Base-by-base conservation (phyloP, 208 protist genomes). In the Leishmania aethiopica region DNA sequence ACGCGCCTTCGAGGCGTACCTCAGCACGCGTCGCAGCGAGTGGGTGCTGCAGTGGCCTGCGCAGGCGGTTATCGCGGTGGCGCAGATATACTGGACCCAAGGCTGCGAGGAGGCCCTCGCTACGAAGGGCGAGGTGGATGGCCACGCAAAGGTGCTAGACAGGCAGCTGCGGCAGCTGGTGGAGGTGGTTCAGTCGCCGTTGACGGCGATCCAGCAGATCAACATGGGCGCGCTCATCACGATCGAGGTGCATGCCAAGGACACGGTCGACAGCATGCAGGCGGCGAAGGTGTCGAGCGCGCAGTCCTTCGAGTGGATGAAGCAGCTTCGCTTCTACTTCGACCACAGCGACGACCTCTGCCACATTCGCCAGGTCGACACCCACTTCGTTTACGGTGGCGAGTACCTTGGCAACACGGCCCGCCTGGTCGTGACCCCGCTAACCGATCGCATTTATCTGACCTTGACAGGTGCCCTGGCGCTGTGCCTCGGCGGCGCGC, bases 321-420 rank as follows among this genome's bases (percentile, higher is more conserved):
- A 95, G 79, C 98, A 99, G 87, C 88, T 99, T 62, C 94, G 98
- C 55, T 99, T 99, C 83, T 99, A 99, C 92, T 99, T 99, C 88
- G 97, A 99, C 75, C 75, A 80, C 60, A 78, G 73, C 42, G 92
- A 98, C 78, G 82, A 87, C 72, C 80, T 92, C 35, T 98, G 96
- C 86, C 91, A 97, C 82, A 97, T 98, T 71, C 96, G 94, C 64
- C 97, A 99, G 78, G 97, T 99, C n/a, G 97, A 99, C 78, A 90
- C 96, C 35, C 88, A 93, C 84, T 99, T 99, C 87, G 71, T 97
- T 25, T 99, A 99, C 85, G 98, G 98, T 53, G 98, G 97, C 77
- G 98, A 99, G 88, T 99, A 99, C 82, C 94, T 99, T 51, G 99
- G 99, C 64, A 99, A 99, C 89, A 99, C 97, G 53, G 94, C 95